Base-by-base conservation (phyloP, 169 alveolate genomes). In the Cystoisospora suis region DNA sequence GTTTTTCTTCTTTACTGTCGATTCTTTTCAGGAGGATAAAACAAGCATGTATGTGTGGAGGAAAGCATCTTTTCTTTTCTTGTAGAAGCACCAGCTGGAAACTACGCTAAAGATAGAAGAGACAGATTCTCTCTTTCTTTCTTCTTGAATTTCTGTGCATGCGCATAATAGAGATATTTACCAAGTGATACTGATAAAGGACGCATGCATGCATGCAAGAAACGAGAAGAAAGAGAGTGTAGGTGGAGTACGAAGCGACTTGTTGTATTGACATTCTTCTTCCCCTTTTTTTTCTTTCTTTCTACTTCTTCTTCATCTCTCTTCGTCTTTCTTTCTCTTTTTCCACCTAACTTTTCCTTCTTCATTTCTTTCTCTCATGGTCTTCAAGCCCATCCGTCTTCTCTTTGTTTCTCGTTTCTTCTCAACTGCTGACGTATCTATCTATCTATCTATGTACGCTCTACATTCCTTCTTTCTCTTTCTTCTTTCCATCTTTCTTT, bases 231-330 rank as follows among this genome's bases (percentile, higher is more conserved):
- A 53, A 53, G 65, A 53, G 23, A 23, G 65, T 12, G 29, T 15
- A 53, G 65, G 65, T 53, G 65, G 65, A 53, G 65, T 12, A 53
- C 29, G 23, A 12, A 53, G 23, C 65, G 65, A 53, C 90, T 23
- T 53, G 12, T 12, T 23, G 23, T 15, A 53, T 81, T 85, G 81
- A 6, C 29, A 45, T 34, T 42, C 90, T 9, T 20, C 70, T 0
- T 61, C 70, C 69, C 59, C 90, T 40, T 44, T 70, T 42, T 42
- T 80, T 83, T 75, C 89, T 83, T 59, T 72, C 45, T 42, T 53
- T 75, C 58, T 53, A 15, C 45, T 40, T n/a, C 47, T 80, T 83
- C 75, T 23, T 34, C 46, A 75, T 83, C 45, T 56, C 49, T 45
- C 87, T 6, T 45, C 87, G n/a, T 45, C 20, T 12, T 44, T 46